Evolutionary conservation across 345 rosid genomes (phyloP).

Genomic region (Clausena lansium): DNA sequence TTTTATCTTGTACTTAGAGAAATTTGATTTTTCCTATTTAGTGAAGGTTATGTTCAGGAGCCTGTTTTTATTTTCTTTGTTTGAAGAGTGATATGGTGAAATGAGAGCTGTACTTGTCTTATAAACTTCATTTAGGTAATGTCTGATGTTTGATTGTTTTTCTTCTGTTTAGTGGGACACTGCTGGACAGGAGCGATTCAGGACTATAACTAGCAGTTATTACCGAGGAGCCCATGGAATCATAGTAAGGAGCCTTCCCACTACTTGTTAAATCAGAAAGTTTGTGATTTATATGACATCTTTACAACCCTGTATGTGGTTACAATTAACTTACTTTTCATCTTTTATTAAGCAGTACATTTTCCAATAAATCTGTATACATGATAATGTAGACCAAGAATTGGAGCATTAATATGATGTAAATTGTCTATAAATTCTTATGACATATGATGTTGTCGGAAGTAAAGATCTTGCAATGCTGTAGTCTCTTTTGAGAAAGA

Average conservation of each 20-base stretch:
- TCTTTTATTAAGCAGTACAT: background rate
- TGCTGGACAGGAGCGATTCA: constrained; percentile 90
- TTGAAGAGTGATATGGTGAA: background rate
- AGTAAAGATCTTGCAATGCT: background rate
- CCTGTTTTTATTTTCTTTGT: background rate
- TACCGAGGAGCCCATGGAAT: constrained; percentile 96
- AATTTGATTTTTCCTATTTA: background rate
- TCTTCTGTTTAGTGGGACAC: constrained; percentile 71
- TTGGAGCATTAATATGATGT: background rate
- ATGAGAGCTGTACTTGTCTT: too few species aligned
- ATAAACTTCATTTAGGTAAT: too few species aligned
- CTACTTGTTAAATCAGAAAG: background rate
- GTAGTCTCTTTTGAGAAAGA: background rate
- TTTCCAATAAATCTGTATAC: background rate
- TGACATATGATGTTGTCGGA: background rate
- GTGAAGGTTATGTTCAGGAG: background rate
- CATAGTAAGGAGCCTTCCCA: constrained; percentile 46
- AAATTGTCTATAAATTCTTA: background rate
- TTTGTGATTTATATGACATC: background rate
- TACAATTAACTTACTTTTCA: background rate
- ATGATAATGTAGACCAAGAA: background rate
- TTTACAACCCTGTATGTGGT: background rate
- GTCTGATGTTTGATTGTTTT: constrained; percentile 1
- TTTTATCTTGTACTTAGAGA: background rate
- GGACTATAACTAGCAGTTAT: constrained; percentile 91